Base-by-base conservation (phyloP, 2,329 filamentous ascomycete species). In the Penicillium palitans region DNA sequence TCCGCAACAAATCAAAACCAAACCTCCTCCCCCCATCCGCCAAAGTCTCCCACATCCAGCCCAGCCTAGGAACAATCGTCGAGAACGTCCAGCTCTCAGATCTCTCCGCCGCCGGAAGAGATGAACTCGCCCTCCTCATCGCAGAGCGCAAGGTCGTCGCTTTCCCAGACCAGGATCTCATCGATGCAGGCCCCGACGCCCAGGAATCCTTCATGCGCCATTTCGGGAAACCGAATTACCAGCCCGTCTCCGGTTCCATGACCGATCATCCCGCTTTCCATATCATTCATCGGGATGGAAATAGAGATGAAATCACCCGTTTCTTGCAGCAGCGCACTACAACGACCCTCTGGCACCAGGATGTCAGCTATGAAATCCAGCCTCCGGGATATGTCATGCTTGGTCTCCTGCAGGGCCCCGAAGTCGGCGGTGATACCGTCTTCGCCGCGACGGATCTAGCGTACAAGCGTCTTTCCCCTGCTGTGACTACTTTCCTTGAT, bases 41-140 rank as follows among this genome's bases (percentile, higher is more conserved):
- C 10, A 73, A 72, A 61, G 52, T 77, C 50, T 69, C 67, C 42
- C 68, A 79, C 54, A 74, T 80, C 61, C 77, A 77, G 59, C 76
- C 77, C n/a, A 69, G 65, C 48, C 72, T 79, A 55, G 78, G 78
- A 52, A 77, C 71, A 45, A 64, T 78, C 24, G 56, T 80, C 33
- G 70, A 76, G 57, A 76, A 76, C 25, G 67, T 83, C 37, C 81
- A 83, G 58, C 66, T 83, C 54, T 80, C 74, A 67, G 70, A 78
- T 40, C 75, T 83, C 8, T 77, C 76, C 2, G 74, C 79, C 42
- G 70, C 76, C 7, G 78, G 78, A 46, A 81, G 81, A 54, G 80
- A 83, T 56, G 81, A 83, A 63, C 77, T 83, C 12, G 81, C 80
- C 1, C 84, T 88, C 24, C 86, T 89, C 62, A 88, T 92, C 12